A percentile compares a stretch with the other conserved stretches of the same genome.
phyloP scores from a whole-genome alignment of 2,329 filamentous ascomycete genomes.

The Xylariaceae sp. region DNA sequence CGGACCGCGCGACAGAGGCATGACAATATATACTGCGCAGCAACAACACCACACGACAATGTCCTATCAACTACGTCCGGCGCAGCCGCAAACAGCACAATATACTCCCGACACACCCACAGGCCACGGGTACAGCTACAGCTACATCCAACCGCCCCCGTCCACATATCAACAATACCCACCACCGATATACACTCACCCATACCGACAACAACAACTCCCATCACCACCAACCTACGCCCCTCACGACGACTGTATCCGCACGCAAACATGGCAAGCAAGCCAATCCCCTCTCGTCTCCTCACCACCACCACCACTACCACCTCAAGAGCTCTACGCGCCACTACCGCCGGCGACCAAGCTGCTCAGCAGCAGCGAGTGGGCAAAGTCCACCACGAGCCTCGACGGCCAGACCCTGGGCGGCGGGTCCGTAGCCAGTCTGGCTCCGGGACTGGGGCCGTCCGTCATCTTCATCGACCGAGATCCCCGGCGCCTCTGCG shows the following conservation, averaged over 20 bases:
- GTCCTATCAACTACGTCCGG: constrained; percentile 17
- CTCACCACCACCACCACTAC: no score
- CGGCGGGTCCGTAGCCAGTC: constrained; percentile 4
- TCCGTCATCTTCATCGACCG: neutral
- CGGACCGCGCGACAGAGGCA: neutral
- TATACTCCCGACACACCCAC: neutral
- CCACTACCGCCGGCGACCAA: constrained; percentile 13
- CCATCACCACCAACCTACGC: neutral
- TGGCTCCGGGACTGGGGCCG: no score
- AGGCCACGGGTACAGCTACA: neutral
- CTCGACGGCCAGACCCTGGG: constrained; percentile 8
- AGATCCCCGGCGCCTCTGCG: constrained; percentile 21
- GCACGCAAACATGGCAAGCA: constrained; percentile 16
- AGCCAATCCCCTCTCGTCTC: constrained; percentile 9
- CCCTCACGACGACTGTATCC: constrained; percentile 2
- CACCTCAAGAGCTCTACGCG: neutral
- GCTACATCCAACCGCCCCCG: constrained; percentile 1
- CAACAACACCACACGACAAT: constrained; percentile 8
- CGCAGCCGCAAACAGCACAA: constrained; percentile 5
- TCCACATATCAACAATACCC: neutral
- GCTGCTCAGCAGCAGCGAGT: constrained; percentile 13
- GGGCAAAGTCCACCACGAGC: constrained; percentile 4
- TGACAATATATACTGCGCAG: neutral
- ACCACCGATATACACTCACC: neutral
- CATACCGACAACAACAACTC: neutral